A percentile compares a stretch with the other conserved stretches of the same genome.
Conservation (phyloP, 441 rosid species). For the Pelargonium citronellum region DNA sequence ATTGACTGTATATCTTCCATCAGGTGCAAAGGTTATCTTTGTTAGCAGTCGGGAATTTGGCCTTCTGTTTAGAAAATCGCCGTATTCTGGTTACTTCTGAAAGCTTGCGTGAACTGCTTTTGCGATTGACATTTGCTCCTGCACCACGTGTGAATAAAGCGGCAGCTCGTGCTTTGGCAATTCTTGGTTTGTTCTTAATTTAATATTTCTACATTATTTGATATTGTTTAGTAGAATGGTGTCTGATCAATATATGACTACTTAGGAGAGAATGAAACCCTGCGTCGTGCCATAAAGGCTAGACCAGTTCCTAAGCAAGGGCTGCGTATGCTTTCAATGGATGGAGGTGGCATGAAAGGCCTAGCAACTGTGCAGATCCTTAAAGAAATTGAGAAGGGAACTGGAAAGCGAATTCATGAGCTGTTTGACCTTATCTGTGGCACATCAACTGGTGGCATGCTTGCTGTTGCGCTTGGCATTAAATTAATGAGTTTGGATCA, state of each 20-base stretch:
- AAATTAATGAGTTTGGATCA: conserved; percentile 80
- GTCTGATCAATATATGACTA: conserved; percentile 26
- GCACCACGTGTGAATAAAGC: conserved; percentile 86
- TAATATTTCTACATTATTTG: conserved; percentile 13
- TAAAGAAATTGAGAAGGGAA: conserved; percentile 91
- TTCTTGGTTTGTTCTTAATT: conserved; percentile 64
- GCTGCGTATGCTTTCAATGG: conserved; percentile 92
- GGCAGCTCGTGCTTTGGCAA: conserved; percentile 96
- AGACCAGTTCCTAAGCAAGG: conserved; percentile 88
- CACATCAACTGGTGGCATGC: conserved; percentile 99
- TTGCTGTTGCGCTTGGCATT: conserved; percentile 90
- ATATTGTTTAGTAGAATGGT: conserved; percentile 17
- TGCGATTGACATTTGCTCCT: conserved; percentile 70
- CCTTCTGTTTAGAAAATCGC: conserved; percentile 89
- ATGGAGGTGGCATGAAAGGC: conserved; percentile 99
- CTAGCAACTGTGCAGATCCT: conserved; percentile 93
- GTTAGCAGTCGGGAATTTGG: conserved; percentile 90
- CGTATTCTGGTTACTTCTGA: conserved; percentile 81
- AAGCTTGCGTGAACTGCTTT: conserved; percentile 82
- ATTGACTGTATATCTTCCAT: conserved; percentile 26
- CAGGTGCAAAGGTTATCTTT: conserved; percentile 91
- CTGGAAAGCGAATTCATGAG: conserved; percentile 92
- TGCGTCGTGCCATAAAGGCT: conserved; percentile 86
- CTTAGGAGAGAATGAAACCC: conserved; percentile 85
- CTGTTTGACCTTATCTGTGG: conserved; percentile 95